Conservation (phyloP, 208 protist genomes). For the Leishmania gerbilli region DNA sequence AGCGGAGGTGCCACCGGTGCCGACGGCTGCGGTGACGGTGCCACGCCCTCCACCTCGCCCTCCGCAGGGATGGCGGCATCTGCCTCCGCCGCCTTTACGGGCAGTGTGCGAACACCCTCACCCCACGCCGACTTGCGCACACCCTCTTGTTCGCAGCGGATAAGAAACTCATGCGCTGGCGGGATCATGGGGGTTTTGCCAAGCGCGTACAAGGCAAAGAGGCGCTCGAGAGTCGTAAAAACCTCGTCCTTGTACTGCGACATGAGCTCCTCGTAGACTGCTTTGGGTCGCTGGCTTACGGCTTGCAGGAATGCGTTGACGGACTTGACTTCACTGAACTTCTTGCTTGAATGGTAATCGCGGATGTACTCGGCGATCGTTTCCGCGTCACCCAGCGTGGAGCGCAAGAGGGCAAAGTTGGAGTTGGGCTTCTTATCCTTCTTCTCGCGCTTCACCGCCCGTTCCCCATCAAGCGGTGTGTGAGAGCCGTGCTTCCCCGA, state of each 20-base stretch:
- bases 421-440: slow-evolving; percentile 54
- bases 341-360: slow-evolving; percentile 44
- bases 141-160: slow-evolving; percentile 80
- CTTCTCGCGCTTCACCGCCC: slow-evolving; percentile 28
- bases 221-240: slow-evolving; percentile 51
- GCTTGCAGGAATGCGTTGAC: slow-evolving; percentile 78
- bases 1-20: slow-evolving; percentile 7
- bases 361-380: slow-evolving; percentile 64
- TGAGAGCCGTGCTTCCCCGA: slow-evolving; percentile 33
- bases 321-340: slow-evolving; percentile 51
- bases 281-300: slow-evolving; percentile 50
- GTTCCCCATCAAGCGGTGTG: slow-evolving; percentile 18
- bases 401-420: slow-evolving; percentile 58
- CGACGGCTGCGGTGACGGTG: background rate
- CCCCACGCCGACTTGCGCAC: slow-evolving; percentile 62
- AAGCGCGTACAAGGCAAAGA: slow-evolving; percentile 62
- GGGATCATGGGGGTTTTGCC: slow-evolving; percentile 44
- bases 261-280: slow-evolving; percentile 57
- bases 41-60: background rate
- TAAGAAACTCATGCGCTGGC: slow-evolving; percentile 77
- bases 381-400: slow-evolving; percentile 42
- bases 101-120: slow-evolving; percentile 22
- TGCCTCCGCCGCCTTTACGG: slow-evolving; percentile 5
- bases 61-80: background rate
- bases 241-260: slow-evolving; percentile 56